Evolutionary conservation across 2,329 filamentous ascomycete species (phyloP), one percentile per base, ranked within the genome.

Genomic region (Byssothecium circinans): DNA sequence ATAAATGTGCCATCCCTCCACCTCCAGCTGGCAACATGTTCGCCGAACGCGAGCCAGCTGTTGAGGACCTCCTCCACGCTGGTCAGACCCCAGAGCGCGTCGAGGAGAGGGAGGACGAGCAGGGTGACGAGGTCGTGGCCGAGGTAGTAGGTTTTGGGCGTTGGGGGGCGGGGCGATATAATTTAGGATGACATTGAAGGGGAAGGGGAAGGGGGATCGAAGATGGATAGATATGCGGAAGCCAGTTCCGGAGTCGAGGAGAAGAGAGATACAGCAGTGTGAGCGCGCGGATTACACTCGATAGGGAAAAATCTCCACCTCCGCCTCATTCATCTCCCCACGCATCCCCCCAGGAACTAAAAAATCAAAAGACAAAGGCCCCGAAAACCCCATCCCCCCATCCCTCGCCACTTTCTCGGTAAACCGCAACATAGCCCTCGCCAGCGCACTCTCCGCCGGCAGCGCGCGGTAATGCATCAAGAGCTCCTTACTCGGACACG

Each of bases 291-390:
- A 46, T 88, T 89, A 60, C 85, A 88, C 61, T 88, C 85, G 47
- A 89, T 88, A 0, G 85, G 83, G 53, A 82, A 85, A 1, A 88
- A n/a, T 64, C 22, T 57, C 61, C 11, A 73, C 25, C 25, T 75
- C 66, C 36, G 78, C 11, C 25, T 27, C 25, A 6, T 27, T 27
- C 25, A 7, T 27, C 11, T 27, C 25, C 11, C 25, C 25, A 11
- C 25, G 25, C 11, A 27, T 27, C 25, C 7, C 17, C 7, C 34
- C 19, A 11, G 36, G 36, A 2, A 87, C 79, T 54, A 90, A 72
- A 52, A 91, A 86, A 63, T 89, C 84, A 44, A 91, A 85, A 15
- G 81, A 85, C 25, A 91, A 65, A 62, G 91, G 88, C 0, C 88
- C 88, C 0, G 86, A 89, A 60, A 88, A 73, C 2, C 64, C 58